Evolutionary conservation across 805 yeast genomes (phyloP).

Genomic region (Ogataea populi-albae): DNA sequence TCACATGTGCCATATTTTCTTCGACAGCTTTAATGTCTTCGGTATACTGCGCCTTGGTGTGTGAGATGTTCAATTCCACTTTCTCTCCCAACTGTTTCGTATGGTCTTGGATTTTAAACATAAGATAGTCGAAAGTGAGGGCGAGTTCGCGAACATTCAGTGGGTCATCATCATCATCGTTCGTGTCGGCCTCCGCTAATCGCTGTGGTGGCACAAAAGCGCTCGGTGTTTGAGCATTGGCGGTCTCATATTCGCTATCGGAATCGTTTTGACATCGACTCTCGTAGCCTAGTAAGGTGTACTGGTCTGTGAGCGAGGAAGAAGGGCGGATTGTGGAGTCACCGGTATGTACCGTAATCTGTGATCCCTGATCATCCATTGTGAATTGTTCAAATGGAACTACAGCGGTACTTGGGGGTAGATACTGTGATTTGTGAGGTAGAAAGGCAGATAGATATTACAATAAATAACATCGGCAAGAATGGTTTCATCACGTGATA

Average conservation of each 20-base stretch:
- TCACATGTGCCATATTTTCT: slow-evolving; percentile 18
- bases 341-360: slow-evolving; percentile 18
- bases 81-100: slow-evolving; percentile 39
- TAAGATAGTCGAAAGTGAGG: slow-evolving; percentile 59
- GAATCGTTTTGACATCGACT: background rate
- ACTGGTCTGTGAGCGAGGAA: slow-evolving; percentile 13
- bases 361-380: slow-evolving; percentile 24
- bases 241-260: too few relatives aligned
- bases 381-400: too few relatives aligned
- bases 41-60: slow-evolving; percentile 24
- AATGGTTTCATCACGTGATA: too few relatives aligned
- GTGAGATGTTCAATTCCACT: slow-evolving; percentile 26
- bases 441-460: too few relatives aligned
- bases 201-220: too few relatives aligned
- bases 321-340: slow-evolving; percentile 19
- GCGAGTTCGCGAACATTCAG: slow-evolving; percentile 58
- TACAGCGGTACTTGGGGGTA: too few relatives aligned
- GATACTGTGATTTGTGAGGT: too few relatives aligned
- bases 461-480: too few relatives aligned
- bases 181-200: too few relatives aligned
- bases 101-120: slow-evolving; percentile 59
- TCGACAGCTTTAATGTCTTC: slow-evolving; percentile 21
- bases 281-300: slow-evolving; percentile 10
- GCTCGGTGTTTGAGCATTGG: too few relatives aligned
- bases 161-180: slow-evolving; percentile 50